Percentiles rank a stretch among this genome's conserved stretches.
phyloP scores from a whole-genome alignment of 2,329 filamentous ascomycete genomes.

The Xylariaceae sp. region DNA sequence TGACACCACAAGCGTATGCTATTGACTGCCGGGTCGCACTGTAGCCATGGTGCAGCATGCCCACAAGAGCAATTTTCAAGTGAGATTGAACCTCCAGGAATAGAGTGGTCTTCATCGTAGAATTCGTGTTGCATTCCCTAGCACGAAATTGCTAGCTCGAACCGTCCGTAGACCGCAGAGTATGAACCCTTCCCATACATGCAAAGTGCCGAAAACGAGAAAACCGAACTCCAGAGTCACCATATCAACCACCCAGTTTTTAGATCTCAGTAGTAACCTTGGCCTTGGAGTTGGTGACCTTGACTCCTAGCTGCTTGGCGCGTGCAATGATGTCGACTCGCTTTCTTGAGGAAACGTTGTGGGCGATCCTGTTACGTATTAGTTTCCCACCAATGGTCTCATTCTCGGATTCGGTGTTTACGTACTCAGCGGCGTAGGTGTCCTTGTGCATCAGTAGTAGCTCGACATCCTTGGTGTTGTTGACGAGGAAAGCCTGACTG shows the following conservation, averaged over 20 bases:
- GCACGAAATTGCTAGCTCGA: conserved; percentile 46
- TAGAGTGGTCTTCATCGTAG: conserved; percentile 39
- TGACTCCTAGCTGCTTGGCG: conserved; percentile 98
- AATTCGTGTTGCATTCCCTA: conserved; percentile 45
- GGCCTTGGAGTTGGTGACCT: conserved; percentile 99
- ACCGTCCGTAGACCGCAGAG: conserved; percentile 45
- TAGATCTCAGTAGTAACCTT: conserved; percentile 96
- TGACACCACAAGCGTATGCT: conserved; percentile 10
- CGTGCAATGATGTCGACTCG: conserved; percentile 96
- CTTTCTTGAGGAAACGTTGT: conserved; percentile 98
- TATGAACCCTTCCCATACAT: conserved; percentile 46
- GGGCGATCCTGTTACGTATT: conserved; percentile 79
- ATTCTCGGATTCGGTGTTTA: conserved; percentile 36
- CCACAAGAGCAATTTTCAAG: conserved; percentile 22
- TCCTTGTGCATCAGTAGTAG: conserved; percentile 99
- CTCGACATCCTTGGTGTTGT: conserved; percentile 94
- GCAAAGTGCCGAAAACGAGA: conserved; percentile 46
- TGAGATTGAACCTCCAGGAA: conserved; percentile 17
- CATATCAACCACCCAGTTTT: conserved; percentile 43
- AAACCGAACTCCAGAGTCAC: conserved; percentile 43
- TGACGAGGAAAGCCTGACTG: conserved; percentile 84
- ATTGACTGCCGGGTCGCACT: conserved; percentile 11
- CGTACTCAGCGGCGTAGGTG: conserved; percentile 98
- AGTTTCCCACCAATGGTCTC: conserved; percentile 37
- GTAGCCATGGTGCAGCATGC: conserved; percentile 25